Conservation (phyloP, 2,329 filamentous ascomycete genomes). For the Magnaporthiopsis poae region DNA sequence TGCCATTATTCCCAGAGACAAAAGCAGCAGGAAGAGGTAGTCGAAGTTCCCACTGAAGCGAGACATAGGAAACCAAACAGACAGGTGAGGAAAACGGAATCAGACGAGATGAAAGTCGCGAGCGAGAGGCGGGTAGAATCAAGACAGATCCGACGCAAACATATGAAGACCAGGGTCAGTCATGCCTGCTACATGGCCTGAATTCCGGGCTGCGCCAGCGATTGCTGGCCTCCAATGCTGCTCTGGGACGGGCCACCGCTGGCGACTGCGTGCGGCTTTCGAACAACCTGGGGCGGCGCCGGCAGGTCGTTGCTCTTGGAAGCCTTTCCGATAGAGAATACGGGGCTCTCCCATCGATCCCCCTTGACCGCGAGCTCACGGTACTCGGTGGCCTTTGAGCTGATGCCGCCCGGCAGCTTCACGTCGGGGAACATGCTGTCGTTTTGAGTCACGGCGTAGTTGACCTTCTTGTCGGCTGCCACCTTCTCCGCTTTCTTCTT, state of each 20-base stretch:
- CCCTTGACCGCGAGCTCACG: constrained; percentile 78
- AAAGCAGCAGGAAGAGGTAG: neutral
- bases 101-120: neutral
- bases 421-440: constrained; percentile 86
- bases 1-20: too few relatives aligned
- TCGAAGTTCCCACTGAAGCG: neutral
- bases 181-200: neutral
- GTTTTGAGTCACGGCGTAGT: constrained; percentile 74
- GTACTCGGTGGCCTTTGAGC: constrained; percentile 88
- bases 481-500: constrained; percentile 64
- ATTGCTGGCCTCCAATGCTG: neutral
- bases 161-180: neutral
- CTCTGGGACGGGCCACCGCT: neutral
- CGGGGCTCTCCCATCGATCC: constrained; percentile 85
- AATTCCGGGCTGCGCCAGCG: neutral
- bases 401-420: constrained; percentile 76
- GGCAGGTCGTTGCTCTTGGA: constrained; percentile 65
- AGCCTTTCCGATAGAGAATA: constrained; percentile 79
- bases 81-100: neutral
- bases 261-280: constrained; percentile 31
- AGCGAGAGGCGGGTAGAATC: neutral
- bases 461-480: constrained; percentile 60
- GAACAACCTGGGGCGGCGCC: constrained; percentile 38
- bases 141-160: neutral
- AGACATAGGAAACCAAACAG: neutral